These are phyloP conservation scores for Debaryomyces robertsiae DNA, from an alignment of 1,139 yeast species.

Conservation along the genomic window DNA sequence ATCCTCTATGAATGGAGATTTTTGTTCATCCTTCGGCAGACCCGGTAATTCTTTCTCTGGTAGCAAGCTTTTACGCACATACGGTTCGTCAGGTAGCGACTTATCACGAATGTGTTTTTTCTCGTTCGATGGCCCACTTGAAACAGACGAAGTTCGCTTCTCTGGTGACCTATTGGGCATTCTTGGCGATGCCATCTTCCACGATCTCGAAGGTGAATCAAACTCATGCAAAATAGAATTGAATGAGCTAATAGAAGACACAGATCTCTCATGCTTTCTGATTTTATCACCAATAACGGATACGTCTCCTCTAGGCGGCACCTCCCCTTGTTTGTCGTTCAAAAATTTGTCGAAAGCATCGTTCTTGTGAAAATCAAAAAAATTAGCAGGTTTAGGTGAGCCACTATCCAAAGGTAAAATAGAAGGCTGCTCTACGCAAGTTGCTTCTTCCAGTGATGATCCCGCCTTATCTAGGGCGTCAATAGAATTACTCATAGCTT, in stretches of 20 bases:
- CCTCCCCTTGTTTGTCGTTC: constrained; percentile 32
- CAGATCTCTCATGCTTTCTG: constrained; percentile 26
- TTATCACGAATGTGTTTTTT: not conserved
- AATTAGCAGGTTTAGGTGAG: constrained; percentile 4
- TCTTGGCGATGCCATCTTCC: constrained; percentile 4
- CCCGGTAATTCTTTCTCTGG: not conserved
- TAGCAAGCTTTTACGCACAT: not conserved
- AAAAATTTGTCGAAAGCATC: constrained; percentile 26
- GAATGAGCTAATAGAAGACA: constrained; percentile 30
- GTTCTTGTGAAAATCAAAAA: constrained; percentile 19
- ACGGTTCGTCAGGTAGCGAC: not conserved
- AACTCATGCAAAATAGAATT: constrained; percentile 19
- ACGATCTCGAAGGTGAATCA: constrained; percentile 4
- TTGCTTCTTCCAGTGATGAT: not conserved
- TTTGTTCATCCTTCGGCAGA: not conserved
- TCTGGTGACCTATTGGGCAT: not conserved
- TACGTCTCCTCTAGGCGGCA: constrained; percentile 43
- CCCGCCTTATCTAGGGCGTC: too few relatives aligned
- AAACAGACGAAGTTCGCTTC: too few relatives aligned
- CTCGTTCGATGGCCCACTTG: not conserved
- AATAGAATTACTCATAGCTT: not conserved
- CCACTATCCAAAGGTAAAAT: not conserved
- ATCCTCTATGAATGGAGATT: not conserved
- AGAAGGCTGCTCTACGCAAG: not conserved
- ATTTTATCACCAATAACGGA: constrained; percentile 23